Evolutionary conservation across 116 monocot genomes (phyloP).

Genomic region (Thalassia testudinum): DNA sequence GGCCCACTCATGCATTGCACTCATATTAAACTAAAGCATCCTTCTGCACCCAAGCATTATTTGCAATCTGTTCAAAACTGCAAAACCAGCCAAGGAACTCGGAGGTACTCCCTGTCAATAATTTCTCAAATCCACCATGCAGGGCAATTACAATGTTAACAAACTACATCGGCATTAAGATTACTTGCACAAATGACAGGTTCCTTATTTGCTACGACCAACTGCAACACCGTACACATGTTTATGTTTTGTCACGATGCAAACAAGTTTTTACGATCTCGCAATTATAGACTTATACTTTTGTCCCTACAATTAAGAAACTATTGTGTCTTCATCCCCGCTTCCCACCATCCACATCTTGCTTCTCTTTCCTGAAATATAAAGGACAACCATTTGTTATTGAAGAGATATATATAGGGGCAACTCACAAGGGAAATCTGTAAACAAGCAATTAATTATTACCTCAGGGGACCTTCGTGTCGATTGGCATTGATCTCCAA

Average conservation of each 20-base stretch:
- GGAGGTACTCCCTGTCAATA: constrained; percentile 58
- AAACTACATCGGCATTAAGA: constrained; percentile 78
- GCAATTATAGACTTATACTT: no score
- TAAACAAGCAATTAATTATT: no score
- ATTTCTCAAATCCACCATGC: constrained; percentile 88
- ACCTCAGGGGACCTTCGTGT: no score
- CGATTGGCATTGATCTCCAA: no score
- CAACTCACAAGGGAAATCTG: no score
- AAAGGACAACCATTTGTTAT: no score
- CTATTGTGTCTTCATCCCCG: no score
- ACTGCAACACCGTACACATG: constrained; percentile 72
- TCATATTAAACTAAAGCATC: constrained; percentile 94
- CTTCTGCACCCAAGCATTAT: constrained; percentile 74
- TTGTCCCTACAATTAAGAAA: no score
- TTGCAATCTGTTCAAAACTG: constrained; percentile 48
- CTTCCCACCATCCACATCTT: no score
- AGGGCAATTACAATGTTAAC: constrained; percentile 83
- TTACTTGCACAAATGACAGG: constrained; percentile 89
- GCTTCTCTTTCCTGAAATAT: no score
- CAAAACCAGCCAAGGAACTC: constrained; percentile 76
- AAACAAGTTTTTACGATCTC: no score
- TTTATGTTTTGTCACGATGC: constrained; percentile 35
- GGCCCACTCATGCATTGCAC: constrained; percentile 62
- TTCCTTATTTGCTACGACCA: constrained; percentile 75
- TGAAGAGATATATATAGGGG: no score